A percentile compares a stretch with the other conserved stretches of the same genome.
These are phyloP conservation scores for Panellus pusillus DNA, from an alignment of 768 basidiomycete species.

Conservation along the genomic window DNA sequence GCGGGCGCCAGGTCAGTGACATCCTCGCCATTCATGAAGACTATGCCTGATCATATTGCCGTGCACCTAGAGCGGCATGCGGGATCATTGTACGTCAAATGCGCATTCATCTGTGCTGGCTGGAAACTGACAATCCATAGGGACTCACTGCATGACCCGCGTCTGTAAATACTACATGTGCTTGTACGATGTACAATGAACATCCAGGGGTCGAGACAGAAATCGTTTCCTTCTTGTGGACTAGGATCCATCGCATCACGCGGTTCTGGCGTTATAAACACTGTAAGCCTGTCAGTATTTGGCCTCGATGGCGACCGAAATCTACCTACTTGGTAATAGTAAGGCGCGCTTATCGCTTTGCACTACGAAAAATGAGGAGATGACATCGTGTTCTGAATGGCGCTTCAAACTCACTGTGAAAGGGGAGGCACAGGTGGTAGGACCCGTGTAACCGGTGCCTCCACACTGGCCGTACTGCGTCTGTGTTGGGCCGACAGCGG, in stretches of 20 bases:
- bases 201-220: no score
- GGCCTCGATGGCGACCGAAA: neutral
- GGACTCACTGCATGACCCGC: no score
- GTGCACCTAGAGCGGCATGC: no score
- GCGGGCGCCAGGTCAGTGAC: constrained; percentile 48
- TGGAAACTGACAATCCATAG: no score
- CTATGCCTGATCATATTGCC: no score
- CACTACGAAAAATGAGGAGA: constrained; percentile 27
- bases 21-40: neutral
- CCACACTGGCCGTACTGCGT: constrained; percentile 45
- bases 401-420: constrained; percentile 22
- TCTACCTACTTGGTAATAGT: constrained; percentile 50
- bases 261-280: constrained; percentile 24
- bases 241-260: neutral
- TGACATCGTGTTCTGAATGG: neutral
- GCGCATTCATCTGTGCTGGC: no score
- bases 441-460: constrained; percentile 48
- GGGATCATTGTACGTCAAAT: no score
- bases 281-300: constrained; percentile 8
- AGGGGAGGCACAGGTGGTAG: constrained; percentile 43
- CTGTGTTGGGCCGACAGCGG: constrained; percentile 38
- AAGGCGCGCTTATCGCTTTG: constrained; percentile 48
- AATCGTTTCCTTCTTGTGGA: no score
- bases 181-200: no score
- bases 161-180: no score